Base-by-base conservation (phyloP, 108 stramenopile genomes). In the Cyclotella baltica region DNA sequence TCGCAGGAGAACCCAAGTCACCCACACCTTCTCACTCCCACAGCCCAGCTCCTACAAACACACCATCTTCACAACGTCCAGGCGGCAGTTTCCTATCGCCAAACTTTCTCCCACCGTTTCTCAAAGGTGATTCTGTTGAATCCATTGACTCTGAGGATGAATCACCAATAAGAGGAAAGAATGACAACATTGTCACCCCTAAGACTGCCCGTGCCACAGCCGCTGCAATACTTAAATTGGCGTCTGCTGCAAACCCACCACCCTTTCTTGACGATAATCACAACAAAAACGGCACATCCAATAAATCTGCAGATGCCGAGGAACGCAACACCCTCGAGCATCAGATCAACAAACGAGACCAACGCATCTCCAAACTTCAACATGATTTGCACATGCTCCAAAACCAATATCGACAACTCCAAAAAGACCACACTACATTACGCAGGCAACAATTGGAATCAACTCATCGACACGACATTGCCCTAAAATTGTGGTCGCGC, bases 401-500 rank as follows among this genome's bases (percentile, higher is more conserved):
- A 33, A n/a, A 52, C 25, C 66, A 74, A n/a, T 50, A 56, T 51
- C 27, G 51, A 22, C 68, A 73, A 51, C 20, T 58, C 5, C 62
- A 62, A 53, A 69, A 70, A 31, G 81, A 83, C 35, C 68, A 63
- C 46, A 38, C 55, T 56, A 58, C 75, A 29, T 43, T 83, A n/a
- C 75, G 81, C 16, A 62, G 81, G 0, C 75, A 76, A 23, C 70
- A 66, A n/a, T 65, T 83, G 36, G 81, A 83, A 64, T 83, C 81
- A 2, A 64, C 75, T 0, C 75, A 76, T 53, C 62, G 81, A 2
- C 81, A 83, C 53, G 30, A 35, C 53, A 57, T 83, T 3, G 75
- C 81, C 64, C 28, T 76, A 0, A 37, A 59, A 23, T 46, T 83
- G 27, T 83, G 81, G 81, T 56, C 68, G 0, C 75, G 81, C 18